Evolutionary conservation across 2,329 filamentous ascomycete species (phyloP), one percentile per base, ranked within the genome.

Genomic region (Rugonectria rugulosa): DNA sequence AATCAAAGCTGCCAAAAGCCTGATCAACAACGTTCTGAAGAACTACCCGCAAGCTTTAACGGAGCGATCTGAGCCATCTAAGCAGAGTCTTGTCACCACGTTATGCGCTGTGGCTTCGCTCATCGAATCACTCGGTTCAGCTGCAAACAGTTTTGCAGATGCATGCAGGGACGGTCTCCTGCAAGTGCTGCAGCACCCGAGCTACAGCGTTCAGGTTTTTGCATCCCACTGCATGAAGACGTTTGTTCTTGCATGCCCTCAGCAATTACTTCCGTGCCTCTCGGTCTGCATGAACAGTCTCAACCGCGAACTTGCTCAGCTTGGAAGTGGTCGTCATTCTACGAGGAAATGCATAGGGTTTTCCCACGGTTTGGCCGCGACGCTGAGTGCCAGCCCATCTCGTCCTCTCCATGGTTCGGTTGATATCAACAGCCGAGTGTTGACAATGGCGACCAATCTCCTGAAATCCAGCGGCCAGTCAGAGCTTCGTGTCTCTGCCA

Each of bases 201-300:
- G 92, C 74, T 98, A 98, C 73, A 95, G 92, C 5, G 95, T 99
- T 2, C 95, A 99, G 70, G 87, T 98, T 3, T 90, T 95, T 67
- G 88, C 92, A 2, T 91, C 95, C 5, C 85, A 90, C 57, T 97
- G 92, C 68, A 79, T 98, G 65, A 92, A 94, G 64, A 86, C 84
- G 0, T 95, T 98, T 68, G 91, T 96, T 1, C 80, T 97, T 37
- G 92, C 92, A 12, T 97, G 92, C 65, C 95, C 95, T 5, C 91
- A 96, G 64, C 94, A 98, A 70, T 84, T 99, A 6, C 79, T 98
- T 5, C 91, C 92, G 3, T 95, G 92, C 60, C 86, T 98, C 15
- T 96, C 94, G 0, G 91, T 98, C 40, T 98, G 93, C 73, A 93
- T 98, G 89, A 97, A 97, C 73, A 97, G 92, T 70, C 83, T 99